Evolutionary conservation across 1,139 yeast genomes (phyloP).

Genomic region (Petasospora fabianii): DNA sequence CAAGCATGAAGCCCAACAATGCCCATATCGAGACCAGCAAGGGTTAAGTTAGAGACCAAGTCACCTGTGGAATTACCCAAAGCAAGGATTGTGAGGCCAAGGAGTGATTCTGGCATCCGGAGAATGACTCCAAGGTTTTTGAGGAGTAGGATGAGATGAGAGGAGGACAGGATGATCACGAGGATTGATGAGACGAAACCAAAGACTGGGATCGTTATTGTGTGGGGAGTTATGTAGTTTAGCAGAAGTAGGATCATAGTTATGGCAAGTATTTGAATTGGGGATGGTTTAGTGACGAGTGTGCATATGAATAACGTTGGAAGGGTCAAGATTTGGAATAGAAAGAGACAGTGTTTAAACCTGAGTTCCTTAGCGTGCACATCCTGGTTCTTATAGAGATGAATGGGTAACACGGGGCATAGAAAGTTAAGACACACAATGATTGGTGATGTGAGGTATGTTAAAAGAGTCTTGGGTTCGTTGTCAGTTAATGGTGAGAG

Average conservation of each 20-base stretch:
- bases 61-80: constrained; percentile 93
- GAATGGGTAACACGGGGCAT: constrained; percentile 16
- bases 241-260: background rate
- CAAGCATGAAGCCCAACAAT: constrained; percentile 92
- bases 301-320: constrained; percentile 11
- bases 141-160: constrained; percentile 17
- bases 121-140: constrained; percentile 49
- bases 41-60: constrained; percentile 74
- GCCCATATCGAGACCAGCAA: constrained; percentile 80
- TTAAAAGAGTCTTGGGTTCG: constrained; percentile 8
- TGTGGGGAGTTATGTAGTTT: background rate
- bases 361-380: constrained; percentile 3
- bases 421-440: constrained; percentile 15
- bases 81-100: constrained; percentile 88
- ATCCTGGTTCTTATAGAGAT: constrained; percentile 3
- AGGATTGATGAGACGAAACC: constrained; percentile 22
- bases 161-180: constrained; percentile 14
- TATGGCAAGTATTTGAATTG: background rate
- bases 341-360: constrained; percentile 11
- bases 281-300: background rate
- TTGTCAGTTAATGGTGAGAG: constrained; percentile 14
- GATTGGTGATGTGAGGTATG: constrained; percentile 8
- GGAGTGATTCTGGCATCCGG: constrained; percentile 67
- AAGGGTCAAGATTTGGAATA: constrained; percentile 9
- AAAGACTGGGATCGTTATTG: constrained; percentile 11